Conservation (phyloP, 768 basidiomycete species). For the Macrocybe gigantea region DNA sequence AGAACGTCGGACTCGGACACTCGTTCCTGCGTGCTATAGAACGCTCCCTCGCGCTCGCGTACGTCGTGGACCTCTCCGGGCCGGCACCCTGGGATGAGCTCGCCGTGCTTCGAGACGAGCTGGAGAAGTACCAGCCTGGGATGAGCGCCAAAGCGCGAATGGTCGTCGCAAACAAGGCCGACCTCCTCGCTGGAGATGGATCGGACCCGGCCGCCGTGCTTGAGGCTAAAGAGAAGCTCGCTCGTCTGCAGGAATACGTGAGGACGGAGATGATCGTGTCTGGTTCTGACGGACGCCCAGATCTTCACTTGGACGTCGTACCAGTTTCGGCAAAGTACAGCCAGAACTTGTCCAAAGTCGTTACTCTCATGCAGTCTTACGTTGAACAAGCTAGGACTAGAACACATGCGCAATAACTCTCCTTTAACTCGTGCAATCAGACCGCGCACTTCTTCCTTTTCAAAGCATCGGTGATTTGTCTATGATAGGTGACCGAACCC, state of each 20-base stretch:
- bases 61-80: constrained; percentile 84
- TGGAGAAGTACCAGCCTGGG: constrained; percentile 76
- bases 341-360: constrained; percentile 70
- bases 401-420: too few species aligned
- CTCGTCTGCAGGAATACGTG: constrained; percentile 51
- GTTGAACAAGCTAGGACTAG: constrained; percentile 37
- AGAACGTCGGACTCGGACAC: constrained; percentile 90
- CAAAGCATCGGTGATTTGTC: too few species aligned
- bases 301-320: constrained; percentile 54
- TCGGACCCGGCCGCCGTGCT: constrained; percentile 37
- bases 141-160: constrained; percentile 73
- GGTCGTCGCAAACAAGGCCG: constrained; percentile 94
- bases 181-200: constrained; percentile 58
- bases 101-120: constrained; percentile 64
- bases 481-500: too few species aligned
- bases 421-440: too few species aligned
- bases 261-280: constrained; percentile 33
- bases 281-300: constrained; percentile 7
- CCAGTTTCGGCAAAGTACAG: constrained; percentile 83
- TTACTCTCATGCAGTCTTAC: constrained; percentile 61
- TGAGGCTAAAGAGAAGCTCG: constrained; percentile 53
- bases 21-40: constrained; percentile 92
- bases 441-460: too few species aligned
- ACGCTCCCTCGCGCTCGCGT: constrained; percentile 82
- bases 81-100: constrained; percentile 78